These are phyloP conservation scores for Jackrogersella multiformis DNA, from an alignment of 495 filamentous ascomycete species.

Conservation along the genomic window DNA sequence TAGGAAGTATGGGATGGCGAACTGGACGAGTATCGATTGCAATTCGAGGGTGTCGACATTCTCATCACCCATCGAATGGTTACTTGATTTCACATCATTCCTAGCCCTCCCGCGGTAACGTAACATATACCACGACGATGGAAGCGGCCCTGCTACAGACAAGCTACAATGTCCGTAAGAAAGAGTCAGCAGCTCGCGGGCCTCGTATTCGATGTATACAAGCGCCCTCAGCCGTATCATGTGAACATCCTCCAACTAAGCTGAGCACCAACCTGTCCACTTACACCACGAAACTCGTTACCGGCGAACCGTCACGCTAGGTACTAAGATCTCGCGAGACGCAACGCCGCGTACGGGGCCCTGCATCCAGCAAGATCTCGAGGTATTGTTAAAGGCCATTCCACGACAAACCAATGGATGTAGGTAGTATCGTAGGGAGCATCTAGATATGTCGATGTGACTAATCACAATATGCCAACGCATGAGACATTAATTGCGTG, in stretches of 20 bases:
- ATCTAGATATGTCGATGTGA: conserved; percentile 21
- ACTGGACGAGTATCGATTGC: not conserved
- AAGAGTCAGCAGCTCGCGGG: not conserved
- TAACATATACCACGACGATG: conserved; percentile 19
- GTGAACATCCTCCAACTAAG: conserved; percentile 6
- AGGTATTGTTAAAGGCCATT: not conserved
- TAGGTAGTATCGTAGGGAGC: not conserved
- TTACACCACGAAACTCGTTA: not conserved
- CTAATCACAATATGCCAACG: conserved; percentile 34
- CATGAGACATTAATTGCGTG: conserved; percentile 26
- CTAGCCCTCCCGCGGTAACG: conserved; percentile 14
- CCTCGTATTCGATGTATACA: conserved; percentile 11
- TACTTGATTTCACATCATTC: conserved; percentile 3
- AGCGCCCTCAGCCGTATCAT: not conserved
- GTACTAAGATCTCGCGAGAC: not conserved
- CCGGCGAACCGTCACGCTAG: conserved; percentile 7
- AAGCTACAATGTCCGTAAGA: not conserved
- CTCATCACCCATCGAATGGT: not conserved
- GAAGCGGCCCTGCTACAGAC: not conserved
- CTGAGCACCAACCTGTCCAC: not conserved
- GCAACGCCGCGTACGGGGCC: conserved; percentile 6
- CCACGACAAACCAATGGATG: conserved; percentile 17
- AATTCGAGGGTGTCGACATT: not conserved
- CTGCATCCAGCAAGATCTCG: conserved; percentile 11
- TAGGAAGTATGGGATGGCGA: not conserved